A percentile compares a stretch with the other conserved stretches of the same genome.
Conservation (phyloP, 306 rosid species). For the Leucaena leucocephala region DNA sequence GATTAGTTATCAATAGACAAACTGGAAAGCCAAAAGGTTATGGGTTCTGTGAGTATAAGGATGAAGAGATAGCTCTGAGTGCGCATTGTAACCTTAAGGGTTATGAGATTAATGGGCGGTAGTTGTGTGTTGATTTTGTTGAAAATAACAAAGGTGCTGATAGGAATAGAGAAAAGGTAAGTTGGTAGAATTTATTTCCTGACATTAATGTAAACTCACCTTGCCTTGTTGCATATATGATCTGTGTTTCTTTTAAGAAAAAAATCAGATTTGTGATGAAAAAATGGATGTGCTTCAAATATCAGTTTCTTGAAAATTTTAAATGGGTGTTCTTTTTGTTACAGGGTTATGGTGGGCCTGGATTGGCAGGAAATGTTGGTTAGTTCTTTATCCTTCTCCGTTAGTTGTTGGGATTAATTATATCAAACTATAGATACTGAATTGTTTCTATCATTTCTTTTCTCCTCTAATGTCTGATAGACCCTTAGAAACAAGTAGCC, state of each 20-base stretch:
- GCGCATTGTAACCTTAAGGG: conserved; percentile 99
- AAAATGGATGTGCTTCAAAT: background rate
- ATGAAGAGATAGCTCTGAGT: conserved; percentile 98
- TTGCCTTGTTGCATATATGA: background rate
- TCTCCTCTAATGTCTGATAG: conserved; percentile 44
- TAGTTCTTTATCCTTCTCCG: conserved; percentile 41
- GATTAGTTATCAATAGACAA: conserved; percentile 94
- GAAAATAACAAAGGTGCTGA: conserved; percentile 95
- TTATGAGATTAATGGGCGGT: conserved; percentile 94
- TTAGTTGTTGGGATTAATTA: conserved; percentile 33
- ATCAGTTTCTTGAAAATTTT: conserved; percentile 13
- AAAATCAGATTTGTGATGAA: background rate
- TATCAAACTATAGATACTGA: conserved; percentile 22
- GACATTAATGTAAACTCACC: background rate
- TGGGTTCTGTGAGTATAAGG: conserved; percentile 99
- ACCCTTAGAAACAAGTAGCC: conserved; percentile 66
- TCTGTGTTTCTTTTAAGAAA: too few relatives aligned
- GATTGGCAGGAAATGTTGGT: conserved; percentile 76
- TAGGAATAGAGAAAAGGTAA: conserved; percentile 85
- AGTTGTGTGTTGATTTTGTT: conserved; percentile 93
- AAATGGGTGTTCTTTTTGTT: conserved; percentile 34
- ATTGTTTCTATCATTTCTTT: conserved; percentile 34
- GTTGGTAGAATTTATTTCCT: conserved; percentile 18
- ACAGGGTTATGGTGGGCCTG: conserved; percentile 99
- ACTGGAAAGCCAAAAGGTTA: conserved; percentile 99